A percentile compares a stretch with the other conserved stretches of the same genome.
Evolutionary conservation across 192 early-diverging fungal species (phyloP).

Genomic region (Mortierella antarctica): DNA sequence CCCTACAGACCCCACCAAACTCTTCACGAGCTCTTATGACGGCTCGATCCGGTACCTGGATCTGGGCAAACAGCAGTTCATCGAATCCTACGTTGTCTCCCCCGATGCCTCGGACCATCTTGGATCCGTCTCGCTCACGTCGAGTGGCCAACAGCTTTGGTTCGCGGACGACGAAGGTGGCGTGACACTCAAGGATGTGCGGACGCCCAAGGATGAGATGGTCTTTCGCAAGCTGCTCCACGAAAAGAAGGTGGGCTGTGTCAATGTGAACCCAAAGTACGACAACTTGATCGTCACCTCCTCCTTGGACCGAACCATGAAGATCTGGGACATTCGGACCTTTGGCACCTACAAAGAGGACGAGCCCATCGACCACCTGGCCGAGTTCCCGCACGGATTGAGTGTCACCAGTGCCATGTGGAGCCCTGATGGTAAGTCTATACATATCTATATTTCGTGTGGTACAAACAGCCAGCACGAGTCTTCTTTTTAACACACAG

Average conservation of each 20-base stretch:
- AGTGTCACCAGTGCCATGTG: slow-evolving; percentile 74
- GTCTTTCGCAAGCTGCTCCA: slow-evolving; percentile 51
- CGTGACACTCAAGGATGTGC: slow-evolving; percentile 61
- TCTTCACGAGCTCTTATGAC: slow-evolving; percentile 69
- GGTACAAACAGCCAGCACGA: background rate
- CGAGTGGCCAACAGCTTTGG: slow-evolving; percentile 57
- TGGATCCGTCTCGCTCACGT: slow-evolving; percentile 58
- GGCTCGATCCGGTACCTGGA: slow-evolving; percentile 70
- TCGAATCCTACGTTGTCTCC: slow-evolving; percentile 61
- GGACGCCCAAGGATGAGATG: slow-evolving; percentile 52
- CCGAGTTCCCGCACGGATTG: slow-evolving; percentile 57
- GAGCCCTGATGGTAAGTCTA: slow-evolving; percentile 65
- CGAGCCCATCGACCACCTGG: slow-evolving; percentile 40
- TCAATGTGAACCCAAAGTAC: slow-evolving; percentile 67
- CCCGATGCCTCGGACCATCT: slow-evolving; percentile 32
- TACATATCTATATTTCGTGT: background rate
- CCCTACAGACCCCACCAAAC: slow-evolving; percentile 56
- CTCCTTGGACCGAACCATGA: slow-evolving; percentile 66
- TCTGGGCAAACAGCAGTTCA: slow-evolving; percentile 60
- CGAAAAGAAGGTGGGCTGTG: slow-evolving; percentile 69
- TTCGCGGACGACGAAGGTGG: slow-evolving; percentile 66
- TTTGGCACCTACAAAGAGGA: slow-evolving; percentile 47
- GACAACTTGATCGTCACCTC: slow-evolving; percentile 59
- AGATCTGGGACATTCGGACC: slow-evolving; percentile 71
- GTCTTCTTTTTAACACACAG: background rate